Evolutionary conservation across 176 grass and related monocot genomes (phyloP).

Genomic region (Bonia amplexicaulis): DNA sequence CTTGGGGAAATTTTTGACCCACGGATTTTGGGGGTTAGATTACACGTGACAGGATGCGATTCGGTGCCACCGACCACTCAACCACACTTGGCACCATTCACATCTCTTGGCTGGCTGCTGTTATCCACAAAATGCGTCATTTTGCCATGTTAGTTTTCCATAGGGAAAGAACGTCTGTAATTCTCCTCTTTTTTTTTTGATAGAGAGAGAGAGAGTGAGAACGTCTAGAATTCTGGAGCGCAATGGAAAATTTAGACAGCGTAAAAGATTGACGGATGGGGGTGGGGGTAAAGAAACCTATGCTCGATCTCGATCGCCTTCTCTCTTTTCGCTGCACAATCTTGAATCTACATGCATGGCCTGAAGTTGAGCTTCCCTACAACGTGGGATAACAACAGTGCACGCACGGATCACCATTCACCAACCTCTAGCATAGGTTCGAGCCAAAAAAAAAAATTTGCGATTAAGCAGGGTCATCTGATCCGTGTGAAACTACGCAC

Average conservation of each 20-base stretch:
- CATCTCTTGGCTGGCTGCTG: background rate
- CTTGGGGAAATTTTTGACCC: background rate
- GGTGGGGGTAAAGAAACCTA: background rate
- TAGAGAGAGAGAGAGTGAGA: no score
- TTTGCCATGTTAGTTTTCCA: background rate
- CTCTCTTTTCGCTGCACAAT: background rate
- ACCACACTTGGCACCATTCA: background rate
- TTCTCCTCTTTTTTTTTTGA: no score
- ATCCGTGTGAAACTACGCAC: background rate
- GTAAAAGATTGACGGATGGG: background rate
- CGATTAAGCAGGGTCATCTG: background rate
- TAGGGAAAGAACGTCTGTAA: no score
- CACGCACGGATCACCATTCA: background rate
- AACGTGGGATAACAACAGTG: background rate
- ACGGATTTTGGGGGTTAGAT: background rate
- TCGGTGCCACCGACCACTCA: background rate
- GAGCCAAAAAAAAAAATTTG: background rate
- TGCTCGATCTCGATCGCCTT: background rate
- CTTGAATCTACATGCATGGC: background rate
- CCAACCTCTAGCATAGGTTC: background rate
- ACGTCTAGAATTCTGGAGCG: background rate
- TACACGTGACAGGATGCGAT: conserved; percentile 29
- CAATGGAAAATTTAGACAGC: background rate
- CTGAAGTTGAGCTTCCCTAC: background rate
- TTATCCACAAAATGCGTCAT: background rate